phyloP scores from a whole-genome alignment of 2,329 filamentous ascomycete species.

The Diaporthe vexans region DNA sequence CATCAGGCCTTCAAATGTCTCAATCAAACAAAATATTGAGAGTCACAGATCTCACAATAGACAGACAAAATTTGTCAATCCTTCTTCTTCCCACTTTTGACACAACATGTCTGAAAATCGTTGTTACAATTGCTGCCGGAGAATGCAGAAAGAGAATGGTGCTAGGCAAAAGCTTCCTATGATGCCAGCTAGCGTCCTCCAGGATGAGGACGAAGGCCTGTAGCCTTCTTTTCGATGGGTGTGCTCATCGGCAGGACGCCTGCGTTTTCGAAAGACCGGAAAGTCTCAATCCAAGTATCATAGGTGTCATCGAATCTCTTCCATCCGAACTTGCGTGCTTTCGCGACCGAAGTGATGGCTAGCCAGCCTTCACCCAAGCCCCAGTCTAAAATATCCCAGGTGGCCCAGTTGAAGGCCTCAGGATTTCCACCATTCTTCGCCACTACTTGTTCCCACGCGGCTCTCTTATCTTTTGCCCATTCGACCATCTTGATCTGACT shows the following conservation, averaged over 20 bases:
- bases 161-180: not conserved
- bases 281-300: constrained; percentile 40
- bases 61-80: not conserved
- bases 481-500: constrained; percentile 40
- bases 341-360: constrained; percentile 36
- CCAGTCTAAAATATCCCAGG: constrained; percentile 43
- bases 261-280: constrained; percentile 41
- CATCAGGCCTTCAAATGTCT: not conserved
- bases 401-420: constrained; percentile 42
- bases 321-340: constrained; percentile 42
- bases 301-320: constrained; percentile 39
- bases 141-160: not conserved
- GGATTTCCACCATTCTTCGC: constrained; percentile 41
- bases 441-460: constrained; percentile 38
- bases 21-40: not conserved
- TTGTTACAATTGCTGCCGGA: not conserved
- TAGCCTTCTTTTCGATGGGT: not conserved
- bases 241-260: constrained; percentile 35
- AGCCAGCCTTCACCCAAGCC: constrained; percentile 39
- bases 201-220: constrained; percentile 24
- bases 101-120: not conserved
- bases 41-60: not conserved
- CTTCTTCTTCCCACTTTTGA: no score
- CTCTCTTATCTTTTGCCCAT: constrained; percentile 41
- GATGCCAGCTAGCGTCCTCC: not conserved